phyloP scores from a whole-genome alignment of 1,284 basidiomycete genomes.

The Apiotrichum veenhuisii region DNA sequence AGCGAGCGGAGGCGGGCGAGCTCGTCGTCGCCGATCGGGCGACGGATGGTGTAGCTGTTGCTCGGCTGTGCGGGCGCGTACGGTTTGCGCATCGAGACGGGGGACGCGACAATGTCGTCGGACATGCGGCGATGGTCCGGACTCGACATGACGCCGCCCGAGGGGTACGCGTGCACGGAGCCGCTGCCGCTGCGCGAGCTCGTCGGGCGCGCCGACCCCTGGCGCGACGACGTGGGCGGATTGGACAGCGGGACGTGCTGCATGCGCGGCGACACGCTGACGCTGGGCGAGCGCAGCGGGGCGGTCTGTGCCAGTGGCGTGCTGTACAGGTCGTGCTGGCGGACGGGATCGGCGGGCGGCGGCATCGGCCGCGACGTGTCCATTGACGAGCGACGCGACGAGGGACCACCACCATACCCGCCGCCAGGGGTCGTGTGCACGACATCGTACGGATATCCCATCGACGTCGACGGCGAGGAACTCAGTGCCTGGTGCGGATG shows the following conservation, averaged over 20 bases:
- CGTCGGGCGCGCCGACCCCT: constrained; percentile 26
- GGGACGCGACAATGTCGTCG: constrained; percentile 9
- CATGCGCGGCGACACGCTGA: constrained; percentile 39
- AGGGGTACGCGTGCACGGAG: background rate
- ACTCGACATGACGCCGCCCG: constrained; percentile 9
- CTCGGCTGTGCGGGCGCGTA: constrained; percentile 32
- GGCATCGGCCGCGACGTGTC: constrained; percentile 27
- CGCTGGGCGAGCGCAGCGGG: constrained; percentile 35
- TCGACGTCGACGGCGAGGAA: constrained; percentile 1
- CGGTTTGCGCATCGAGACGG: constrained; percentile 10
- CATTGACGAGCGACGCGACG: constrained; percentile 15
- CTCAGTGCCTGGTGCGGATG: constrained; percentile 1
- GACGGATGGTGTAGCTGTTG: constrained; percentile 15
- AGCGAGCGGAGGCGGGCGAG: constrained; percentile 20
- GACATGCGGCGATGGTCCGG: constrained; percentile 25
- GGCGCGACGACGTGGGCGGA: constrained; percentile 24
- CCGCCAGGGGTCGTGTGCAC: background rate
- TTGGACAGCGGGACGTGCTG: constrained; percentile 22
- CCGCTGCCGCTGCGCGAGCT: constrained; percentile 2
- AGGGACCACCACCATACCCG: constrained; percentile 7
- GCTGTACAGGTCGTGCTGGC: constrained; percentile 1
- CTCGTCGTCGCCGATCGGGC: constrained; percentile 34
- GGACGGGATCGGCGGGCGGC: constrained; percentile 31
- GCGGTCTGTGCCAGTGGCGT: constrained; percentile 17
- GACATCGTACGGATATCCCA: constrained; percentile 3